Base-by-base conservation (phyloP, 139 green algal genomes). In the Tetradesmus lagerheimii region DNA sequence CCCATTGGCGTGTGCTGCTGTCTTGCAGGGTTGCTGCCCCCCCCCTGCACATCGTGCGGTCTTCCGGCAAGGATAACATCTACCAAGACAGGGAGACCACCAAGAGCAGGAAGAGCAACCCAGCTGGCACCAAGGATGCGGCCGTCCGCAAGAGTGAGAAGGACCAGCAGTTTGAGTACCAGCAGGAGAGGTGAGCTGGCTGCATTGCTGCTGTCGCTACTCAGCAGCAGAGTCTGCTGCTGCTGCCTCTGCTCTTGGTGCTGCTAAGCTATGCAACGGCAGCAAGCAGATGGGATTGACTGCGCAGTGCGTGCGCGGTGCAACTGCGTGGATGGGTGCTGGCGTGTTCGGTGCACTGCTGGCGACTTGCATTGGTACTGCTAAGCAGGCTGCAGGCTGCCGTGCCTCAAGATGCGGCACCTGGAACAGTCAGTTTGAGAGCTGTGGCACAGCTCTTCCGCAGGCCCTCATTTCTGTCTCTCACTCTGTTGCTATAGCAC, bases 161-260 rank as follows among this genome's bases (percentile, higher is more conserved):
- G 71, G 71, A 79, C 71, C 31, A 79, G 31, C 71, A 79, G 71
- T 79, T 79, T 38, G 31, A 79, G 71, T 79, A 79, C 71, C 71
- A 79, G 71, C 71, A 79, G 71, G 71, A 79, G 71, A 79, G 71
- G 71, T 79, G 31, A 37, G 67, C 31, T 78, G 15, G 67, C 57
- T 67, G 14, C 23, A 78, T 39, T 78, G 9, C 31, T 37, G 67
- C 67, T 41, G 12, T 29, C 41, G 67, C 62, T 75, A 14, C 1
- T 2, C 29, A n/a, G 27, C 29, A 8, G 6, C 66, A 16, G 25
- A 5, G 23, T 14, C 25, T 34, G 29, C 66, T 38, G 29, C 27
- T 77, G 29, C 29, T n/a, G 45, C 45, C 0, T 9, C 45, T 1
- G 45, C 45, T 57, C 45, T n/a, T 12, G 62, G 23, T n/a, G 4